Evolutionary conservation across 305 asterid species (phyloP).

Genomic region (Fraxinus ornus): DNA sequence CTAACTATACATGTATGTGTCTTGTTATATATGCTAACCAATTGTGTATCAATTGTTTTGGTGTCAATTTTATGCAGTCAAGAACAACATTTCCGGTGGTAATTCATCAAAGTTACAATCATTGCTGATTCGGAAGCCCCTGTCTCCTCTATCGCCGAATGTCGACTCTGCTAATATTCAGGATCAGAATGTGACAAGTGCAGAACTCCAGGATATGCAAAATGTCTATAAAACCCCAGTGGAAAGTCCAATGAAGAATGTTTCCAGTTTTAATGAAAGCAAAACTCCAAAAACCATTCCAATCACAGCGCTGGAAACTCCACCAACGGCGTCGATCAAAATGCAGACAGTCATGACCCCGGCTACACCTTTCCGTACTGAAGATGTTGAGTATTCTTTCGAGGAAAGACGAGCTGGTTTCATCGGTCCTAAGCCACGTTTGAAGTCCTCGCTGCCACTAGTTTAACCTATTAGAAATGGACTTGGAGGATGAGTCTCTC

Average conservation of each 20-base stretch:
- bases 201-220: slow-evolving; percentile 28
- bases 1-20: neutral
- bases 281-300: slow-evolving; percentile 39
- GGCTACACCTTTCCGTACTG: slow-evolving; percentile 23
- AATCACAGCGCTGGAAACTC: slow-evolving; percentile 34
- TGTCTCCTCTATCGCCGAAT: slow-evolving; percentile 67
- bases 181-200: slow-evolving; percentile 32
- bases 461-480: slow-evolving; percentile 4
- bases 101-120: slow-evolving; percentile 32
- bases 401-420: slow-evolving; percentile 47
- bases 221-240: slow-evolving; percentile 18
- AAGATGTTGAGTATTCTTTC: slow-evolving; percentile 34
- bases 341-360: slow-evolving; percentile 46
- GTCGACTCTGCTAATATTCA: slow-evolving; percentile 38
- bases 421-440: slow-evolving; percentile 10
- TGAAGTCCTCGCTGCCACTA: slow-evolving; percentile 3
- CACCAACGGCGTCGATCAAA: slow-evolving; percentile 30
- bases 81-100: slow-evolving; percentile 38
- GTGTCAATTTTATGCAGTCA: slow-evolving; percentile 41
- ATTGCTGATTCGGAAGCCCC: slow-evolving; percentile 49
- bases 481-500: neutral
- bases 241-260: slow-evolving; percentile 32
- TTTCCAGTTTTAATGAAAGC: slow-evolving; percentile 20
- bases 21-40: neutral
- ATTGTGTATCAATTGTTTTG: neutral